These are phyloP conservation scores for Globisporangium mamillatum DNA, from an alignment of 352 stramenopile species.

Conservation along the genomic window DNA sequence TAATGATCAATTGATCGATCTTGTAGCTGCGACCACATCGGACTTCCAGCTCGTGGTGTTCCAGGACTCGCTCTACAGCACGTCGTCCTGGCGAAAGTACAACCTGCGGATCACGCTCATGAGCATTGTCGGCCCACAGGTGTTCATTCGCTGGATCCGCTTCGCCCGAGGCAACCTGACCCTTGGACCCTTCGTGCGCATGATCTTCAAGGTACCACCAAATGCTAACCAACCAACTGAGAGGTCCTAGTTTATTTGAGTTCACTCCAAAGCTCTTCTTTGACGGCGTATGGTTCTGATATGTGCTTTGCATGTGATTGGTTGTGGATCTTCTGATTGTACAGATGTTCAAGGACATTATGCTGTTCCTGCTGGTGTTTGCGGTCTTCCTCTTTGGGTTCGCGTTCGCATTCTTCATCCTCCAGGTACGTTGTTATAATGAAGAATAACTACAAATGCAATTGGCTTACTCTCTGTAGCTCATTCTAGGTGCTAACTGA, in stretches of 20 bases:
- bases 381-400: constrained; percentile 72
- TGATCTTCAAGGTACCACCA: constrained; percentile 73
- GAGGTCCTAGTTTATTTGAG: neutral
- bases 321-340: neutral
- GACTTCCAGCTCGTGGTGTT: constrained; percentile 59
- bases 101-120: constrained; percentile 75
- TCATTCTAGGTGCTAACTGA: too few relatives aligned
- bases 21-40: constrained; percentile 15
- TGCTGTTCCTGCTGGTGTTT: constrained; percentile 74
- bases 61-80: constrained; percentile 61
- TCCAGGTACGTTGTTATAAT: constrained; percentile 44
- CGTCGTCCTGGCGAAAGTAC: constrained; percentile 54
- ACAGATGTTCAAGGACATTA: constrained; percentile 82
- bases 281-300: neutral
- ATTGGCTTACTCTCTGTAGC: neutral
- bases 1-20: too few relatives aligned
- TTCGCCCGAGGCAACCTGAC: constrained; percentile 66
- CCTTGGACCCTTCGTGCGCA: constrained; percentile 76
- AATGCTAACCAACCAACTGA: neutral
- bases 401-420: constrained; percentile 79
- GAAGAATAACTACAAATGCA: neutral
- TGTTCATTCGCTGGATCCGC: constrained; percentile 83
- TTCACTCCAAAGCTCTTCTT: neutral
- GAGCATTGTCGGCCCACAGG: constrained; percentile 72
- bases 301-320: too few relatives aligned